Base-by-base conservation (phyloP, 2,329 filamentous ascomycete genomes). In the Calonectria fujianensis region DNA sequence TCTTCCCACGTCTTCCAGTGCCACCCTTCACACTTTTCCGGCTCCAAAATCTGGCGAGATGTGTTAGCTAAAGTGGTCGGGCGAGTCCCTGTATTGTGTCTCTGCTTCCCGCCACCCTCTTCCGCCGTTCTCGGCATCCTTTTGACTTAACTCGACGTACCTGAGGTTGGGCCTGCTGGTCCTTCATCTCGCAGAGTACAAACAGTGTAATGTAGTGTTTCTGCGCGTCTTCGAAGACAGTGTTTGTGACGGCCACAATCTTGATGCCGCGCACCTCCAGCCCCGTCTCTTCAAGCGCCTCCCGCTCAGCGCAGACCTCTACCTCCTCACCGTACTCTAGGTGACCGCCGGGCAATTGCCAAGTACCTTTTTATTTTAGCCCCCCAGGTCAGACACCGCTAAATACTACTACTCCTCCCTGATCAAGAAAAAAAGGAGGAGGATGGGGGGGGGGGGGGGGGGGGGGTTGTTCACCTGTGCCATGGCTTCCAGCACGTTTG, bases 121-220 rank as follows among this genome's bases (percentile, higher is more conserved):
- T 39, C 57, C 27, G 35, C 35, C 24, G 10, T 35, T 61, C 35
- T 24, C 35, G 20, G 18, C 14, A 41, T 63, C 24, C 20, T 61
- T 41, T 63, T 35, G 29, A 14, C 41, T 63, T 35, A 29, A 24
- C 41, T 39, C 20, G 78, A 84, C 87, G 80, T 73, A 94, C 93
- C 86, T 88, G 70, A 0, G 93, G 90, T 76, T 90, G 82, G 32
- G 87, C 87, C 0, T 80, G 76, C 20, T 87, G 85, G 32, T 91
- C 87, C 0, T 85, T 80, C 77, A 91, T 85, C 57, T 83, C 84
- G 52, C 90, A 91, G 0, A 86, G 85, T 75, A 95, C 90, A 77
- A 94, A 96, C 3, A 95, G 83, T 0, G 94, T 96, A 66, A 95
- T 88, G 80, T 96, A 96, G 81, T 96, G 94, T 83, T 93, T 94